Evolutionary conservation across 495 filamentous ascomycete genomes (phyloP), one percentile per base, ranked within the genome.

Genomic region (Penicillium ucsense): DNA sequence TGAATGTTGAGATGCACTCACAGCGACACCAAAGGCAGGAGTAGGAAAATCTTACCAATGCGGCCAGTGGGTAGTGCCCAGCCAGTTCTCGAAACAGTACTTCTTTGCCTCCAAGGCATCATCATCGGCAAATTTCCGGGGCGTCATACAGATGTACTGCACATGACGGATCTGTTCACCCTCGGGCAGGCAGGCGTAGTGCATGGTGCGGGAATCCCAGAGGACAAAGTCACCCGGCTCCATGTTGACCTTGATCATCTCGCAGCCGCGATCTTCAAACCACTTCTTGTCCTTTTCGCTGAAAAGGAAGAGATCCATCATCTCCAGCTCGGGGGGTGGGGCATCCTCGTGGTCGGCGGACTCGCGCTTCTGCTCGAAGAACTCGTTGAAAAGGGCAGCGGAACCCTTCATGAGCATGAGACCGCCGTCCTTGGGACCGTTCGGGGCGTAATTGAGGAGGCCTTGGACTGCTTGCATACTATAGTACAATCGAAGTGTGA

Each of bases 211-310:
- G 0, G 60, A 65, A 31, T 72, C 68, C 68, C 68, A 68, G 8
- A 70, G 62, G 0, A 72, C 61, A 48, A 72, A 56, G 48, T 71
- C 67, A 2, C 67, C 68, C 9, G 65, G 62, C 12, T 66, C 65
- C 48, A 64, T 55, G 36, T 61, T 54, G n/a, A 67, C 49, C 53
- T 72, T 72, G 51, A 66, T 45, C 11, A 67, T 31, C 45, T 64
- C 55, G 45, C 67, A 72, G 9, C 67, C 68, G 0, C 52, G 56
- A 9, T 62, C 56, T 31, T 67, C 41, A 49, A 71, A 72, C 67
- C 67, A 72, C 12, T 66, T 54, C 7, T 67, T 48, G 32, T 72
- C 67, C 6, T 62, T 51, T 6, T 59, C 46, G 35, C 53, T 57
- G 55, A 66, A 72, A 5, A 61, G 46, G 50, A 67, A 67, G 0